phyloP scores from a whole-genome alignment of 306 rosid genomes.

The Corylus americana region DNA sequence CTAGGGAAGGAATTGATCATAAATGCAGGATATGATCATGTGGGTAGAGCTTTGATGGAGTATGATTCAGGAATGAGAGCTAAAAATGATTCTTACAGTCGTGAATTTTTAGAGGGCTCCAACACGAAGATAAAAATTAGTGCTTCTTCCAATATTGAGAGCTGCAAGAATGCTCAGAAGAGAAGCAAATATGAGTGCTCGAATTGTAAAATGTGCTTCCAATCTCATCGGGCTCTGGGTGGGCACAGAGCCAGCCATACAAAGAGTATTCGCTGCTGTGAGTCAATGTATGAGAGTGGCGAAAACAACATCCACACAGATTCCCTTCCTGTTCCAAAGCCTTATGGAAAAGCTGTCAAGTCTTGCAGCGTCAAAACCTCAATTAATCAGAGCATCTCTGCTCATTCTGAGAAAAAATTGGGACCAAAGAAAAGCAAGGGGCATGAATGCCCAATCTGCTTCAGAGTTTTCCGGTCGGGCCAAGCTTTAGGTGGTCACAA shows the following conservation, averaged over 20 bases:
- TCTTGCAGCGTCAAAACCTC: conserved; percentile 25
- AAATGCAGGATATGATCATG: conserved; percentile 37
- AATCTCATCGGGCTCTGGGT: conserved; percentile 42
- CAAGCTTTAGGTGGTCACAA: conserved; percentile 99
- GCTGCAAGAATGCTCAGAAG: conserved; percentile 24
- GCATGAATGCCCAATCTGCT: conserved; percentile 89
- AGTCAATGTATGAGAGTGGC: conserved; percentile 58
- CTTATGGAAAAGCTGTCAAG: conserved; percentile 28
- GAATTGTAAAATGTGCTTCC: conserved; percentile 43
- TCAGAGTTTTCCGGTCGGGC: conserved; percentile 72
- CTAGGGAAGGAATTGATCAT: conserved; percentile 36
- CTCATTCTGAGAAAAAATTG: conserved; percentile 42
- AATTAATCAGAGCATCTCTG: conserved; percentile 27
- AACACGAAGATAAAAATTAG: conserved; percentile 26
- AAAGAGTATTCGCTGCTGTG: conserved; percentile 38
- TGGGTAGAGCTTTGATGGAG: conserved; percentile 28
- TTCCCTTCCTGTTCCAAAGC: conserved; percentile 36
- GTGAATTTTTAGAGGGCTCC: conserved; percentile 29
- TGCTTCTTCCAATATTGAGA: conserved; percentile 30
- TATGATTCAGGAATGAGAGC: conserved; percentile 46
- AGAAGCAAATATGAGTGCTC: conserved; percentile 39
- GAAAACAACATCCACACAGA: conserved; percentile 63
- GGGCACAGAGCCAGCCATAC: conserved; percentile 43
- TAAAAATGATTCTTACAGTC: conserved; percentile 39
- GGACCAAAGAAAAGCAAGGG: conserved; percentile 62